Evolutionary conservation across 345 rosid species (phyloP).

Genomic region (Garcia nutans): DNA sequence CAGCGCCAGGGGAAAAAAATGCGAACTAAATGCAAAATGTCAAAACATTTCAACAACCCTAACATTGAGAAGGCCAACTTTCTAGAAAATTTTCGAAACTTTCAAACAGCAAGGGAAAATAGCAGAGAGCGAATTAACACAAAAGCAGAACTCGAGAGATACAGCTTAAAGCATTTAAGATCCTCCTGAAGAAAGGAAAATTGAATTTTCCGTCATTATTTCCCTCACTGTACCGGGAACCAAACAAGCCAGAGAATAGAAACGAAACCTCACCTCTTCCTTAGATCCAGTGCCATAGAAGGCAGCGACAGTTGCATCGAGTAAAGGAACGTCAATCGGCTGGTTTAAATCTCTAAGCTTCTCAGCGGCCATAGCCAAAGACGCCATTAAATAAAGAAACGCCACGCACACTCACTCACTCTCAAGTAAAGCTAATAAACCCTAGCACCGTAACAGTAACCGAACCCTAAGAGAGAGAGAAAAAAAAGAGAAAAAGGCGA

Average conservation of each 20-base stretch:
- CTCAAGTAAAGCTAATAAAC: conserved; percentile 21
- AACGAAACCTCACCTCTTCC: conserved; percentile 61
- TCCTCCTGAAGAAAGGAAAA: neutral
- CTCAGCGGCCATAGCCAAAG: conserved; percentile 86
- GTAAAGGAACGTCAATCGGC: conserved; percentile 86
- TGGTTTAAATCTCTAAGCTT: conserved; percentile 91
- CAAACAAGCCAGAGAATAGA: neutral
- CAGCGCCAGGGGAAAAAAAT: neutral
- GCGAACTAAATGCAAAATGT: neutral
- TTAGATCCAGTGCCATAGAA: conserved; percentile 99
- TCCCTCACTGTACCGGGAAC: conserved; percentile 3
- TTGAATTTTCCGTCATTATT: neutral
- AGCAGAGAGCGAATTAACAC: neutral
- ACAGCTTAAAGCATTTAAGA: neutral
- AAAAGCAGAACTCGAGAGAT: neutral
- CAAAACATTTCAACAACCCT: neutral
- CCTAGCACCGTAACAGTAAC: conserved; percentile 29
- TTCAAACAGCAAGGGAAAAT: too few relatives aligned
- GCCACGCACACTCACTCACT: neutral
- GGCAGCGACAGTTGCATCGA: conserved; percentile 97
- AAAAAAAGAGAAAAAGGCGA: neutral
- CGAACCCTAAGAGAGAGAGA: conserved; percentile 59
- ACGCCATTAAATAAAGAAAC: conserved; percentile 14
- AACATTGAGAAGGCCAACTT: neutral
- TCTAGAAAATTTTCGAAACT: neutral